These are phyloP conservation scores for Boletus huronensis DNA, from an alignment of 768 basidiomycete genomes.

Conservation along the genomic window DNA sequence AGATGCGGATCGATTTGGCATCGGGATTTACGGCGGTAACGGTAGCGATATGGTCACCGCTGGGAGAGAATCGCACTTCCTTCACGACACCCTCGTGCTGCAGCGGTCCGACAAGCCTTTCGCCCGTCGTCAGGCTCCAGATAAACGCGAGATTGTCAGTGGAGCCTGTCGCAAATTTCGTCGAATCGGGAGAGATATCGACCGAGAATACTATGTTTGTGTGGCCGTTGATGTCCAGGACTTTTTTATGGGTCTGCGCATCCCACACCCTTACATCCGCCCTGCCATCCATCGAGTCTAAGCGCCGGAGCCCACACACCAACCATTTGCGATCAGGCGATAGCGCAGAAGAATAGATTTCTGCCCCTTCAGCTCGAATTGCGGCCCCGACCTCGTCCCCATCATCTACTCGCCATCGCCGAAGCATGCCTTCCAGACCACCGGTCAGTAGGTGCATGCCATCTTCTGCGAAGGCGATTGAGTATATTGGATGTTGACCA, in stretches of 20 bases:
- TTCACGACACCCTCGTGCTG: neutral
- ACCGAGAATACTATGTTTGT: neutral
- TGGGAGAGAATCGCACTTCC: neutral
- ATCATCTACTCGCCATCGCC: neutral
- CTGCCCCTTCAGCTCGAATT: neutral
- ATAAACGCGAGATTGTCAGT: neutral
- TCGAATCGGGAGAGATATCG: neutral
- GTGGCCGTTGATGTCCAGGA: neutral
- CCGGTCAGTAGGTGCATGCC: neutral
- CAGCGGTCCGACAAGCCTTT: neutral
- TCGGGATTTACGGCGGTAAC: neutral
- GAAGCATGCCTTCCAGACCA: neutral
- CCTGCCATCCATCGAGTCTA: neutral
- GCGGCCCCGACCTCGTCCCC: neutral
- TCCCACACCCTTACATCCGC: neutral
- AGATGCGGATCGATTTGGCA: neutral
- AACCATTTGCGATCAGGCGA: neutral
- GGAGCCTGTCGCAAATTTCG: neutral
- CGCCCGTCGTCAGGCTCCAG: neutral
- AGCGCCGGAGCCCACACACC: neutral
- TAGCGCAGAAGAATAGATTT: neutral
- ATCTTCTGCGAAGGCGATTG: neutral
- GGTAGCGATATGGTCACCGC: constrained; percentile 4
- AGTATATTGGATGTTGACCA: neutral
- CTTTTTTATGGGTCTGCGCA: neutral